Percentiles rank a stretch among this genome's conserved stretches.
Evolutionary conservation across 2,329 filamentous ascomycete genomes (phyloP).

Genomic region (Trichophyton simii): DNA sequence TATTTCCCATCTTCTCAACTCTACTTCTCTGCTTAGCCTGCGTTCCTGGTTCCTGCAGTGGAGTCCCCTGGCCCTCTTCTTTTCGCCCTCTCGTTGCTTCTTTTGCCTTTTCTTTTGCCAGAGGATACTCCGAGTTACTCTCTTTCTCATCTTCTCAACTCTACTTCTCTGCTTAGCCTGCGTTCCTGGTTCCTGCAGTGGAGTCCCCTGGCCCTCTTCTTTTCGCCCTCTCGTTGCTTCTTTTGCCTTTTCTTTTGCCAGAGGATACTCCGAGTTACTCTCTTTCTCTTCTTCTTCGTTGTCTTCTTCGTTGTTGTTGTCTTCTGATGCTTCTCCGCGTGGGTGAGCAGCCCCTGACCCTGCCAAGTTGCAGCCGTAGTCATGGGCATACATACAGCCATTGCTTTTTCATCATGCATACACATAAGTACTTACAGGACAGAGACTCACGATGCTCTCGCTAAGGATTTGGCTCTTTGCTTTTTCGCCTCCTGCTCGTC

Average conservation of each 20-base stretch:
- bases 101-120: no score
- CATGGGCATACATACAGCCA: no score
- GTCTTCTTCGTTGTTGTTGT: background rate
- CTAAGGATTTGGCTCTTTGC: background rate
- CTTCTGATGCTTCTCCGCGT: no score
- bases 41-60: conserved; percentile 2
- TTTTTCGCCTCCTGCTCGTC: background rate
- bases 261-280: background rate
- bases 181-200: conserved; percentile 3
- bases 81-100: background rate
- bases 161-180: background rate
- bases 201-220: background rate
- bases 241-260: background rate
- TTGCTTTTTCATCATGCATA: no score
- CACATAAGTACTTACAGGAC: no score
- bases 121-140: background rate
- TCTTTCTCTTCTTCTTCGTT: background rate
- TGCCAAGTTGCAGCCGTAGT: no score
- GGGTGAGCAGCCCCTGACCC: no score
- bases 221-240: background rate
- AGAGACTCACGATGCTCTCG: no score
- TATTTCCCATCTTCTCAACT: no score
- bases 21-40: no score
- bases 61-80: background rate
- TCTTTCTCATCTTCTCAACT: no score